These are phyloP conservation scores for Penicillium turbatum DNA, from an alignment of 495 filamentous ascomycete genomes.

Conservation along the genomic window DNA sequence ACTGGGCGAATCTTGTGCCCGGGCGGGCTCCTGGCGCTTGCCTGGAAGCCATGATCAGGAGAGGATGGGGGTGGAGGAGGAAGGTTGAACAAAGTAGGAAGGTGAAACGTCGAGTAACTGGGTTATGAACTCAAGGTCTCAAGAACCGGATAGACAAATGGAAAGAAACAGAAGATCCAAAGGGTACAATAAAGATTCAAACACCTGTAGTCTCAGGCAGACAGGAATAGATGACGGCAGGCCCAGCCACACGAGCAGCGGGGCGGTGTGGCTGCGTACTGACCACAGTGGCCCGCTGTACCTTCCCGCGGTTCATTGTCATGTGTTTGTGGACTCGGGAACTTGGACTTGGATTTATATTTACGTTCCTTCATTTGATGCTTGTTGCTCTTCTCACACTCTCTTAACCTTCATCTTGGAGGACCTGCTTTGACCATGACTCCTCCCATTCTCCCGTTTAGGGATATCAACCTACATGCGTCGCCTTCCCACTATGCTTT, in stretches of 20 bases:
- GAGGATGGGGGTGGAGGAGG: conserved; percentile 9
- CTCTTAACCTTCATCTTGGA: conserved; percentile 4
- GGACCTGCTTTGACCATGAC: conserved; percentile 44
- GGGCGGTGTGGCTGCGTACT: conserved; percentile 29
- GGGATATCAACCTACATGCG: conserved; percentile 93
- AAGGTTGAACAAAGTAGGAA: conserved; percentile 3
- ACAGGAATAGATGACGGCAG: conserved; percentile 29
- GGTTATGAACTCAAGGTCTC: neutral
- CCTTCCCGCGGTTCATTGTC: conserved; percentile 15
- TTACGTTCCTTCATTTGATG: neutral
- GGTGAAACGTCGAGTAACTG: conserved; percentile 2
- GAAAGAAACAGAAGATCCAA: neutral
- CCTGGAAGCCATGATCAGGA: conserved; percentile 68
- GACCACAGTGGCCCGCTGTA: conserved; percentile 17
- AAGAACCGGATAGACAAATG: neutral
- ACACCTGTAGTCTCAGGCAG: conserved; percentile 19
- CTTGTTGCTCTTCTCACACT: conserved; percentile 4
- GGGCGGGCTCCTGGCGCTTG: conserved; percentile 69
- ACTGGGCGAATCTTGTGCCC: conserved; percentile 90
- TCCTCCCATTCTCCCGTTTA: conserved; percentile 65
- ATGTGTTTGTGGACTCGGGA: conserved; percentile 27
- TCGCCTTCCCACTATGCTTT: conserved; percentile 92
- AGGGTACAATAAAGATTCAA: conserved; percentile 8
- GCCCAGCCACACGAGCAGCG: conserved; percentile 30
- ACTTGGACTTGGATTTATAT: conserved; percentile 4